Conservation (phyloP, 2,329 filamentous ascomycete species). For the Rachicladosporium sp. region DNA sequence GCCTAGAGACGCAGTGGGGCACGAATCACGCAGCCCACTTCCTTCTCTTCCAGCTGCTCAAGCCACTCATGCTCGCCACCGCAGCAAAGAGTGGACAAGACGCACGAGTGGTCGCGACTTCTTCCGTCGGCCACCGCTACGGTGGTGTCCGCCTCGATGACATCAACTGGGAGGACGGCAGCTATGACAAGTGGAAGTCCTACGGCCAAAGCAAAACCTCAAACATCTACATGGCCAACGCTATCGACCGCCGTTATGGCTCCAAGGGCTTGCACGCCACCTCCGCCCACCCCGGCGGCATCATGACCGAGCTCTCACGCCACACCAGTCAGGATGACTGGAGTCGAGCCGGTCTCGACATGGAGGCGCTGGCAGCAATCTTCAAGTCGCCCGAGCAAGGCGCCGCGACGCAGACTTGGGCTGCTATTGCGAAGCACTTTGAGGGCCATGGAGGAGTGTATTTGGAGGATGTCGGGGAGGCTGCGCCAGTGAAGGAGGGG, state of each 20-base stretch:
- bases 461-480: slow-evolving; percentile 31
- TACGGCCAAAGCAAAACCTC: slow-evolving; percentile 42
- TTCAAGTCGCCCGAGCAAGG: slow-evolving; percentile 31
- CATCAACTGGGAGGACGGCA: slow-evolving; percentile 18
- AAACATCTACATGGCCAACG: slow-evolving; percentile 41
- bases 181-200: slow-evolving; percentile 14
- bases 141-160: slow-evolving; percentile 16
- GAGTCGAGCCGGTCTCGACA: neutral
- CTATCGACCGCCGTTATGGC: slow-evolving; percentile 39
- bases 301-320: neutral
- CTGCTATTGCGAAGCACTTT: slow-evolving; percentile 18
- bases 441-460: slow-evolving; percentile 33
- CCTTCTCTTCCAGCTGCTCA: slow-evolving; percentile 40
- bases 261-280: slow-evolving; percentile 32
- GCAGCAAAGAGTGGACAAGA: slow-evolving; percentile 9
- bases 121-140: slow-evolving; percentile 31
- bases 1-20: slow-evolving; percentile 40
- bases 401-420: slow-evolving; percentile 37
- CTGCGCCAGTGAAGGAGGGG: slow-evolving; percentile 17
- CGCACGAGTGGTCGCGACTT: slow-evolving; percentile 34
- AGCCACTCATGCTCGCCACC: slow-evolving; percentile 29
- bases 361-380: neutral
- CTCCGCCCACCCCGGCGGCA: slow-evolving; percentile 34
- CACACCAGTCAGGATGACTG: neutral
- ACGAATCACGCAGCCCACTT: slow-evolving; percentile 44